Evolutionary conservation across 805 yeast species (phyloP), one percentile per base, ranked within the genome.

Genomic region (Saturnispora ahearnii): DNA sequence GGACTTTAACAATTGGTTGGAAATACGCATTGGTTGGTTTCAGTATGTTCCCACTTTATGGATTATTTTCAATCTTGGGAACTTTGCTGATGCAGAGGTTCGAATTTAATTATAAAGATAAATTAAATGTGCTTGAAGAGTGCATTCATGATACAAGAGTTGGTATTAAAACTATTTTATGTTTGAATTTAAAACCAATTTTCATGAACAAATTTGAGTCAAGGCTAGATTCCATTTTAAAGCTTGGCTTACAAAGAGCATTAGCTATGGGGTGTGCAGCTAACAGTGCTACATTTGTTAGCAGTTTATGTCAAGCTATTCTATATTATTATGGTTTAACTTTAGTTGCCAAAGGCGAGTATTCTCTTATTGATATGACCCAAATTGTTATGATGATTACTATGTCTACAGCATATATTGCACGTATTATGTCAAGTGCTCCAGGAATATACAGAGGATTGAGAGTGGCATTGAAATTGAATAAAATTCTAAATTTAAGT

Each of bases 1-100:
- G 97, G 97, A 81, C 96, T 0, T 53, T 88, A 1, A 73, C 73
- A 0, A 62, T 73, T 10, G 96, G 96, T 0, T 93, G 98, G 98
- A 85, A 83, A 58, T 67, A 93, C 40, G 78, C 96, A 1, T 66
- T 91, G 9, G 93, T 87, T 2, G 95, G 96, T 2, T 58, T 90
- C 10, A 74, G 96, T 0, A 71, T 89, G 62, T 73, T 85, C 12
- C 95, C 96, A 0, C 54, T 81, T 11, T 79, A 86, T 46, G 79
- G 86, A 6, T 52, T 60, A 0, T 46, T 79, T 3, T 64, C 83
- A 31, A 24, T 54, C 8, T 26, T 50, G 5, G 44, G 53, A 8
- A 49, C 59, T 1, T n/a, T 48, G 8, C 12, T 57, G 7, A 49
- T 46, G 41, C 80, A 76, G 52, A 62, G 55, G 9, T 73, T 73